Evolutionary conservation across 768 basidiomycete species (phyloP).

Genomic region (Pleurotus sapidus): DNA sequence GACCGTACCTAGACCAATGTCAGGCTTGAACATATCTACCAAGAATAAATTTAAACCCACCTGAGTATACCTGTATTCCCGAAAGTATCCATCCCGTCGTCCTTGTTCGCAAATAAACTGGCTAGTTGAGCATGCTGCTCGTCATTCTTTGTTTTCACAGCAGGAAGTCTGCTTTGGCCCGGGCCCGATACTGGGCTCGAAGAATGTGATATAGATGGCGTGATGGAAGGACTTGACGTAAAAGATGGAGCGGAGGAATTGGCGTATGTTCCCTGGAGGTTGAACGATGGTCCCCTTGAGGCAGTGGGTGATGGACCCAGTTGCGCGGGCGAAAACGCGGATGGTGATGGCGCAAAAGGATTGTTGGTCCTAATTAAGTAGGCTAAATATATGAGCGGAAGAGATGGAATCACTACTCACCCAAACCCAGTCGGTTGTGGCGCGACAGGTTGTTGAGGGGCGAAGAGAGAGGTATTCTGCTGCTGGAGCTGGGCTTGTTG

Average conservation of each 20-base stretch:
- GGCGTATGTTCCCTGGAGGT: slow-evolving; percentile 67
- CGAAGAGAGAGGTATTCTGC: slow-evolving; percentile 40
- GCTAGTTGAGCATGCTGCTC: slow-evolving; percentile 82
- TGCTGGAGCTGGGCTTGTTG: slow-evolving; percentile 35
- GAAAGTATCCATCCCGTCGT: slow-evolving; percentile 94
- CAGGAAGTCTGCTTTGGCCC: background rate
- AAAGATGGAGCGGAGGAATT: slow-evolving; percentile 46
- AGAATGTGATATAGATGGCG: slow-evolving; percentile 23
- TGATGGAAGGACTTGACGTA: slow-evolving; percentile 37
- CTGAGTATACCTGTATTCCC: slow-evolving; percentile 83
- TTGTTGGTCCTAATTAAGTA: slow-evolving; percentile 76
- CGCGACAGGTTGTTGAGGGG: slow-evolving; percentile 40
- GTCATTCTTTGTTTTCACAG: slow-evolving; percentile 26
- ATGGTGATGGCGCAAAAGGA: slow-evolving; percentile 71
- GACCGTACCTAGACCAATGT: slow-evolving; percentile 16
- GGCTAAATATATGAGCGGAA: slow-evolving; percentile 8
- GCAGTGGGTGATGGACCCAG: slow-evolving; percentile 13
- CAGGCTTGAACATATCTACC: background rate
- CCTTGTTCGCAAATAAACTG: slow-evolving; percentile 78
- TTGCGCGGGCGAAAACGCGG: slow-evolving; percentile 24
- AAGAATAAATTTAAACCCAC: slow-evolving; percentile 29
- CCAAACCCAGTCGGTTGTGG: slow-evolving; percentile 77
- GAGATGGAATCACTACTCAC: slow-evolving; percentile 30
- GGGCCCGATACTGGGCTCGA: slow-evolving; percentile 10
- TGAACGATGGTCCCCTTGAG: slow-evolving; percentile 52